Evolutionary conservation across 2,329 filamentous ascomycete species (phyloP).

Genomic region (Arthrobotrys iridis): DNA sequence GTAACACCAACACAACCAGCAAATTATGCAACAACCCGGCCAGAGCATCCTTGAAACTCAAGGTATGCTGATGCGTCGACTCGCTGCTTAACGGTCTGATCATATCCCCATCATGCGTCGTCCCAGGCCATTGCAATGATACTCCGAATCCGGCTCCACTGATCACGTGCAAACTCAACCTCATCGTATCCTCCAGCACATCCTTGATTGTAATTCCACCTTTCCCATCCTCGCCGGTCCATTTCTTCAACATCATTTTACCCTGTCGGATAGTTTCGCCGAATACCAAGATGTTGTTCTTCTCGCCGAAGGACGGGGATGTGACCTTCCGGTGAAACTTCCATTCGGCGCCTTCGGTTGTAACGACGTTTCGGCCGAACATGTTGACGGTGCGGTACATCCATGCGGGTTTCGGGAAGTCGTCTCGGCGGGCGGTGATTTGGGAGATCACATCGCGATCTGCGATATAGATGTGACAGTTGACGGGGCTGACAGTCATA

Average conservation of each 20-base stretch:
- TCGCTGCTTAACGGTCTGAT: conserved; percentile 58
- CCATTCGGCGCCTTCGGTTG: conserved; percentile 59
- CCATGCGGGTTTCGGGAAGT: conserved; percentile 59
- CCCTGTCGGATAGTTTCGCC: conserved; percentile 42
- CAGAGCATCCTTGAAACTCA: conserved; percentile 68
- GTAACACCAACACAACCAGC: conserved; percentile 72
- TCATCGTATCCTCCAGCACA: conserved; percentile 47
- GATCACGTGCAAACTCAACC: conserved; percentile 57
- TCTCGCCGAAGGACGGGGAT: conserved; percentile 60
- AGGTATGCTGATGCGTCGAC: conserved; percentile 32
- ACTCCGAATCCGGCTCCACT: conserved; percentile 59
- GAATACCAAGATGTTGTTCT: conserved; percentile 64
- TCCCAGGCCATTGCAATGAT: conserved; percentile 70
- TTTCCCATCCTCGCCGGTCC: conserved; percentile 31
- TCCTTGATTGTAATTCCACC: conserved; percentile 19
- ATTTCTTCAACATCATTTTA: conserved; percentile 44
- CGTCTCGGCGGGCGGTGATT: conserved; percentile 56
- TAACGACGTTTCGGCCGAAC: conserved; percentile 59
- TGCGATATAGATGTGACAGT: conserved; percentile 57
- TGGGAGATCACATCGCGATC: conserved; percentile 58
- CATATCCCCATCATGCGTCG: conserved; percentile 67
- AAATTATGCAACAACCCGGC: conserved; percentile 69
- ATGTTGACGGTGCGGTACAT: conserved; percentile 59
- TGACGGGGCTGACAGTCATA: conserved; percentile 55
- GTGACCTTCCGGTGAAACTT: conserved; percentile 60